These are phyloP conservation scores for Penicillium riverlandense DNA, from an alignment of 495 filamentous ascomycete genomes.

Conservation along the genomic window DNA sequence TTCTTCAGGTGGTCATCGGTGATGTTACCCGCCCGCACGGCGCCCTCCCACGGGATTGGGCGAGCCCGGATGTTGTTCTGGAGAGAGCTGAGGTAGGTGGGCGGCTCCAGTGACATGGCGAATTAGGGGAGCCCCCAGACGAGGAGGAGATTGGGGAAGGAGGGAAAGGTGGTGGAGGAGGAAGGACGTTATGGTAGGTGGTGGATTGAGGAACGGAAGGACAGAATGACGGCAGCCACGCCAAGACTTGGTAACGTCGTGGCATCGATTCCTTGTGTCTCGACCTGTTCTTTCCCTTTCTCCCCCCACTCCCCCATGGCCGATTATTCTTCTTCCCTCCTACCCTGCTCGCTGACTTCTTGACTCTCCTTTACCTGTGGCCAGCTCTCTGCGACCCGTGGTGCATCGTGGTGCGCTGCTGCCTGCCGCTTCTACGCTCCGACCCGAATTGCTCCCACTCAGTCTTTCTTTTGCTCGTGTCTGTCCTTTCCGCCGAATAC, in stretches of 20 bases:
- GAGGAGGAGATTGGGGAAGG: conserved; percentile 1
- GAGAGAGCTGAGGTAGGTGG: conserved; percentile 80
- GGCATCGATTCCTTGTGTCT: not conserved
- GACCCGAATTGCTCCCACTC: not conserved
- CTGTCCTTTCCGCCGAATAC: too few species aligned
- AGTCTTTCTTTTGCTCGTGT: conserved; percentile 5
- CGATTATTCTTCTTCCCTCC: not conserved
- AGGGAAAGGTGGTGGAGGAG: not conserved
- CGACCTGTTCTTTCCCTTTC: not conserved
- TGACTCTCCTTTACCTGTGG: too few species aligned
- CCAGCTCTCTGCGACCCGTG: not conserved
- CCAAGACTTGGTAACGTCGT: conserved; percentile 14
- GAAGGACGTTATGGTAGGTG: conserved; percentile 1
- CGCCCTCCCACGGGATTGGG: conserved; percentile 97
- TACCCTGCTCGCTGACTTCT: not conserved
- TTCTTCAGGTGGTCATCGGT: conserved; percentile 90
- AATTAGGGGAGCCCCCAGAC: conserved; percentile 2
- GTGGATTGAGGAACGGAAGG: conserved; percentile 11
- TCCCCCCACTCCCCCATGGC: not conserved
- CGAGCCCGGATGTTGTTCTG: conserved; percentile 92
- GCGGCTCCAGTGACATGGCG: conserved; percentile 81
- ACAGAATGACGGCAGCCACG: conserved; percentile 25
- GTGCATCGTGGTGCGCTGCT: conserved; percentile 7
- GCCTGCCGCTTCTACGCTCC: conserved; percentile 6
- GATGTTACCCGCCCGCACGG: conserved; percentile 86